Base-by-base conservation (phyloP, 2,329 filamentous ascomycete genomes). In the Aureobasidium musti region DNA sequence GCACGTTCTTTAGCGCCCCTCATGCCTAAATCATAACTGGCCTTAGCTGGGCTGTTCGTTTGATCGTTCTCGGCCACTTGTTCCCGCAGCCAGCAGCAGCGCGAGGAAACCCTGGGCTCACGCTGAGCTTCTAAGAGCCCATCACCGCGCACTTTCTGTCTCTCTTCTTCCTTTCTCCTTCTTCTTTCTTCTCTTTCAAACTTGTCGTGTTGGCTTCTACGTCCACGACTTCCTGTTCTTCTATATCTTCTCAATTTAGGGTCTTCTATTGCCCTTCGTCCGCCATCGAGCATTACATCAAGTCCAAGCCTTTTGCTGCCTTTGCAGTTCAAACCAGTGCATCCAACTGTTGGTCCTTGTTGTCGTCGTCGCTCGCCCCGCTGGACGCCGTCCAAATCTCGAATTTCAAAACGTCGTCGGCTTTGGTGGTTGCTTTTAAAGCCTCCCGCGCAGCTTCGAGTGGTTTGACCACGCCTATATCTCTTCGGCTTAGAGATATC, bases 61-160 rank as follows among this genome's bases (percentile, higher is more conserved):
- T 66, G 64, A 66, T 66, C 64, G 64, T 66, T 66, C 64, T 66
- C 64, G 64, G 64, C 64, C 64, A 66, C 39, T 41, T 66, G 53
- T 23, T 66, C 54, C 64, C 64, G 64, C 54, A 59, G 63, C 52
- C 63, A 57, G 63, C 63, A 65, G 26, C n/a, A n/a, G n/a, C n/a
- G n/a, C 63, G 49, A 57, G 41, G 63, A 56, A 65, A 65, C 50
- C 52, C 54, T 66, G 64, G 52, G 64, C 64, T 66, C 64, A 60
- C 41, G 41, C 52, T 66, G 49, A 41, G 50, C 50, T 54, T 66
- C 64, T 59, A 60, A 60, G 64, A 60, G 37, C 41, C 64, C 52
- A 56, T 37, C 63, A 57, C 11, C 63, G 52, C 39, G 30, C 52
- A 60, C 53, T 67, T 67, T 47, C 64, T 56, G 54, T 50, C 54